phyloP scores from a whole-genome alignment of 2,329 filamentous ascomycete genomes.

The Daldinia sp. region DNA sequence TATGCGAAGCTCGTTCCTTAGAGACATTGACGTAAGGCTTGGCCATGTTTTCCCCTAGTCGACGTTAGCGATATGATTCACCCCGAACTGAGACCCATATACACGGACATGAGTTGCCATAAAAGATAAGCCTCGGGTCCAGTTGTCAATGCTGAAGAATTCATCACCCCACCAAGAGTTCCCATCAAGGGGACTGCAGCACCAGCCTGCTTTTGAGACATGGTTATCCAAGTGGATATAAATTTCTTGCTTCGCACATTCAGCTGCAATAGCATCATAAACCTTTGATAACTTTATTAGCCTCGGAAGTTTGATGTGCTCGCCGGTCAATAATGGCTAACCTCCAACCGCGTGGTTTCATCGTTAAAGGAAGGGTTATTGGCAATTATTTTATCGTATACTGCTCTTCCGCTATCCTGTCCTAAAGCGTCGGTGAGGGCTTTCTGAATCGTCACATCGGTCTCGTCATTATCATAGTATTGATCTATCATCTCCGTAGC shows the following conservation, averaged over 20 bases:
- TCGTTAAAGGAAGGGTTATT: constrained; percentile 69
- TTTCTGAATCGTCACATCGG: constrained; percentile 59
- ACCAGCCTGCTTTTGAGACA: constrained; percentile 69
- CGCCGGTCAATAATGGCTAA: constrained; percentile 37
- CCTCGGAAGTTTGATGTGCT: background rate
- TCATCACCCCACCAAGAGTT: constrained; percentile 73
- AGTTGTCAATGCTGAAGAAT: constrained; percentile 69
- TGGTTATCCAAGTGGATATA: constrained; percentile 73
- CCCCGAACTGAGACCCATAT: background rate
- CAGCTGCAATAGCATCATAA: constrained; percentile 71
- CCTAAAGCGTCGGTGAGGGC: constrained; percentile 63
- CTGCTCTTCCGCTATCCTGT: constrained; percentile 60
- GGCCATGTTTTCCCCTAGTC: constrained; percentile 60
- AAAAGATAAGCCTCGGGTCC: constrained; percentile 69
- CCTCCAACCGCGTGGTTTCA: constrained; percentile 65
- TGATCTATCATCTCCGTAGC: constrained; percentile 74
- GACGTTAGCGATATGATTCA: constrained; percentile 18
- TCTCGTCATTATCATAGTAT: constrained; percentile 62
- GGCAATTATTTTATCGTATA: constrained; percentile 63
- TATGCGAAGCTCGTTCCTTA: constrained; percentile 66
- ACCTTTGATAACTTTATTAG: constrained; percentile 52
- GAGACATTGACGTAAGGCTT: constrained; percentile 61
- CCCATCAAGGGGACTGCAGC: constrained; percentile 65
- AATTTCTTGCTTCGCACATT: constrained; percentile 66
- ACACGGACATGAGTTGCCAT: constrained; percentile 65